Evolutionary conservation across 768 basidiomycete genomes (phyloP), one percentile per base, ranked within the genome.

Genomic region (Amanita rubescens): DNA sequence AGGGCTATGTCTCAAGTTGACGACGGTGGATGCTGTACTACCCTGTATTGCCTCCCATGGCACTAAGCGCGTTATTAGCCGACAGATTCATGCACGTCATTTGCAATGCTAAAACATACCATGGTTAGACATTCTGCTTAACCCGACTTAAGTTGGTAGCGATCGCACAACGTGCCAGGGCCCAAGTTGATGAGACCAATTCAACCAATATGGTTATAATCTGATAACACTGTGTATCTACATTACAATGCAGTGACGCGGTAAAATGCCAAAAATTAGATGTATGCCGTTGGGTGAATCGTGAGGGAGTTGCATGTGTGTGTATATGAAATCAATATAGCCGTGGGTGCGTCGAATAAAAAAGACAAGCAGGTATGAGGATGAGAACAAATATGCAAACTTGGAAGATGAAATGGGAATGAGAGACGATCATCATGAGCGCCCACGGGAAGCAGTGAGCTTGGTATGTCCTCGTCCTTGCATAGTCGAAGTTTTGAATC

Each of bases 401-500:
- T 27, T 32, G 35, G 11, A 52, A 42, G 51, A 9, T 14, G n/a
- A n/a, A n/a, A 52, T 15, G 39, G 30, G 20, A 20, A 41, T 32
- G 14, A 15, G 17, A 35, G n/a, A 22, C 17, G 22, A 24, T 12
- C n/a, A 10, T 53, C n/a, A 53, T 27, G 51, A 35, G 11, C 24
- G 51, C 15, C 32, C 32, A 14, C 66, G 66, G 37, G 69, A 63
- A 34, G 79, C 67, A 55, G 79, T 76, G 54, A 82, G 70, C 71
- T 82, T 83, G 34, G 75, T 71, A 46, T 76, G 65, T 38, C 72
- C 70, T 45, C 76, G 72, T 34, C 77, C 82, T 59, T 78, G 85
- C 58, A 81, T 75, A 14, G 87, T 82, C 15, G 87, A 82, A 20
- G 88, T 90, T 77, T 84, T 92, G 78, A 96, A 95, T 24, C 94